Evolutionary conservation across 2,329 filamentous ascomycete species (phyloP), one percentile per base, ranked within the genome.

Genomic region (Colletotrichum gloeosporioides): DNA sequence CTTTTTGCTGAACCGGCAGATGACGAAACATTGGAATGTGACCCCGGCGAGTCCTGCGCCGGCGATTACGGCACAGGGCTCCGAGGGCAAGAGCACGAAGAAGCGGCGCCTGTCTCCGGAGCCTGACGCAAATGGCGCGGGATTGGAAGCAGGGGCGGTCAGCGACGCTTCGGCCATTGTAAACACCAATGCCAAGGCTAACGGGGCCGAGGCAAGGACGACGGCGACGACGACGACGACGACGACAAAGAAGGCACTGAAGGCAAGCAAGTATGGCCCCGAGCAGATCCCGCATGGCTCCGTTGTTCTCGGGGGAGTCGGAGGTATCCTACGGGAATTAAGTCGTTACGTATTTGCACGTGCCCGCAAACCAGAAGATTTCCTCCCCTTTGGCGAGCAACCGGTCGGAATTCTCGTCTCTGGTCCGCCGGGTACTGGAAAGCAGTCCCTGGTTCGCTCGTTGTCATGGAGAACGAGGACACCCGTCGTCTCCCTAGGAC

Each of bases 351-450:
- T 78, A 6, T 77, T 77, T 62, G 67, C 71, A n/a, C 71, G 72
- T 6, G 18, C 53, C 10, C 25, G 59, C 25, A 68, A 64, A 29
- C 70, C 76, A 4, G 73, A 75, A 27, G 70, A 76, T 8, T 74
- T 69, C 61, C 27, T 34, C 4, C 53, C 53, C 57, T 77, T 68
- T 16, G 74, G 71, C 22, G 69, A 77, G 32, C 69, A 73, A 44
- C 92, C 93, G 4, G 89, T 92, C 31, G 95, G 95, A 66, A 92
- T 97, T 18, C 84, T 97, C 4, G 85, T 98, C 3, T 94, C 96
- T 79, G 95, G 95, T 0, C 95, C 95, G 1, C 92, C 94, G 2
- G 95, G 95, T 22, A 95, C 94, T 78, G 95, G 95, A 77, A 97
- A 98, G 83, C 95, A 93, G 0, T 93, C 95, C 82, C 90, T 96